A percentile compares a stretch with the other conserved stretches of the same genome.
Conservation (phyloP, 352 stramenopile genomes). For the Ophiocytium majus region DNA sequence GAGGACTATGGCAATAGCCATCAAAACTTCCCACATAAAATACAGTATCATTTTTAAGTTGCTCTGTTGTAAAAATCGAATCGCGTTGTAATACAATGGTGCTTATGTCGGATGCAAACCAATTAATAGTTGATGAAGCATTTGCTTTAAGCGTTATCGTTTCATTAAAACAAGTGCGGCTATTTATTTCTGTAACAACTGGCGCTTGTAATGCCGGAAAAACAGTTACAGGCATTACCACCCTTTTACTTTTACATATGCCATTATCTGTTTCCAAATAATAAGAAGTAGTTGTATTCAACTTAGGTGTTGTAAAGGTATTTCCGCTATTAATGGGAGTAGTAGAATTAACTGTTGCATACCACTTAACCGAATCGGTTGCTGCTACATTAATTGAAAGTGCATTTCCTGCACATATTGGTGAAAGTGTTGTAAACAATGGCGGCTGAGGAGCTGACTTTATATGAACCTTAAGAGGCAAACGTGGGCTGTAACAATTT, state of each 20-base stretch:
- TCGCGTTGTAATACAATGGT: conserved; percentile 20
- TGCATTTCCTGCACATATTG: conserved; percentile 20
- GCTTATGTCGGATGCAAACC: conserved; percentile 19
- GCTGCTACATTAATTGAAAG: conserved; percentile 21
- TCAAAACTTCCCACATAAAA: conserved; percentile 22
- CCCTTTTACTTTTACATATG: conserved; percentile 22
- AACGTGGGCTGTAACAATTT: conserved; percentile 20
- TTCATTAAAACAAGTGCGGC: conserved; percentile 20
- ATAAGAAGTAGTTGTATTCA: conserved; percentile 22
- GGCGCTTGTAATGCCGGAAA: conserved; percentile 18
- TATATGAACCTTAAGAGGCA: conserved; percentile 21
- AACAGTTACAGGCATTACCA: conserved; percentile 20
- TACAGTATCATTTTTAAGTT: conserved; percentile 23
- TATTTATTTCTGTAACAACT: conserved; percentile 23
- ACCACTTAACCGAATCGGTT: conserved; percentile 19
- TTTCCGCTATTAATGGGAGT: conserved; percentile 20
- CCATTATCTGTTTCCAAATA: conserved; percentile 22
- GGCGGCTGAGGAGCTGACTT: conserved; percentile 16
- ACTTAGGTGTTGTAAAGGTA: conserved; percentile 21
- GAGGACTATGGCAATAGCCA: conserved; percentile 19
- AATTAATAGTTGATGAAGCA: conserved; percentile 22
- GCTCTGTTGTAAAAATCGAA: conserved; percentile 21
- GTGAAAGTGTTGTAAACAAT: conserved; percentile 22
- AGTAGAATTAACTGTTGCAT: conserved; percentile 22
- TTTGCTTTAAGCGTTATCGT: conserved; percentile 21